Base-by-base conservation (phyloP, 2,329 filamentous ascomycete genomes). In the Akanthomyces uredinophilus region DNA sequence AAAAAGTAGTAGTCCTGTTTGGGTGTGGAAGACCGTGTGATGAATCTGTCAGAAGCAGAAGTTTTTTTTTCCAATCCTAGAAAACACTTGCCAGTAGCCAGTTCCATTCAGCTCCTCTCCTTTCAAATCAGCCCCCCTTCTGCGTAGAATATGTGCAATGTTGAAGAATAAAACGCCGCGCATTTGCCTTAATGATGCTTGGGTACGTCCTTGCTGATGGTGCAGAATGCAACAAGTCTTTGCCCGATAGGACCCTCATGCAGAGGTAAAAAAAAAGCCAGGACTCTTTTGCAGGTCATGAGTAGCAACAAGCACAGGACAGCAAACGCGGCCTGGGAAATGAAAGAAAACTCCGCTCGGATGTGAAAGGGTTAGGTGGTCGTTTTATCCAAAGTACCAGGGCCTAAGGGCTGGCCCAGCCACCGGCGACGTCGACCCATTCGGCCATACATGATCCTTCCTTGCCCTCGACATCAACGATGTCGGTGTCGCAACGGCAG, bases 381-480 rank as follows among this genome's bases (percentile, higher is more conserved):
- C 59, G 59, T 61, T 22, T 54, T 61, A 61, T 61, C 59, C 59
- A 61, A 61, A 61, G 44, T 18, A 51, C 22, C n/a, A 53, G 22
- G 35, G 52, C 62, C 74, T 72, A 80, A 58, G 78, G 77, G 64
- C 78, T 79, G 63, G 90, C 87, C 92, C 93, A 99, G 64, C 95
- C 95, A 68, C 95, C 95, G 53, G 93, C 94, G 69, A 97, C 92
- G 64, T 97, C 92, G 16, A 99, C 95, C 95, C 95, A 99, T 77
- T 99, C 92, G 11, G 91, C 85, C 62, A 97, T 81, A 77, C 95
- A 99, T 68, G 92, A 96, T 65, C 95, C 95, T 73, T 96, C 91
- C 77, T 98, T 99, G 75, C 92, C 93, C 79, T 99, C 95, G 29
- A 99, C 93, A 72, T 99, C 95, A 58, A 94, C 91, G 72, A 98